A percentile compares a stretch with the other conserved stretches of the same genome.
Evolutionary conservation across 371 early-diverging fungal genomes (phyloP).

Genomic region (Hamiltosporidium magnivora): DNA sequence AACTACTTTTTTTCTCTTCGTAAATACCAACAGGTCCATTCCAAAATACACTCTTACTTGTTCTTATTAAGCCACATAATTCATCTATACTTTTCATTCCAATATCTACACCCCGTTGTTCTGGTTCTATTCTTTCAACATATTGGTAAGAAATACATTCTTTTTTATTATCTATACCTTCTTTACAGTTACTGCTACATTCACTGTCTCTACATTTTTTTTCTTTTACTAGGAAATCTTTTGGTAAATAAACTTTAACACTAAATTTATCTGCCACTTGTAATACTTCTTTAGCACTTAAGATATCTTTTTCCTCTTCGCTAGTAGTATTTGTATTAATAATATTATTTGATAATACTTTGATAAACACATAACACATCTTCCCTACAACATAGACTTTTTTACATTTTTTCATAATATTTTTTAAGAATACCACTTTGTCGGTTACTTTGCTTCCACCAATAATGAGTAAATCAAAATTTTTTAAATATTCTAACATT

Average conservation of each 20-base stretch:
- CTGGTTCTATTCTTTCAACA: too few relatives aligned
- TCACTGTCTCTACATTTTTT: neutral
- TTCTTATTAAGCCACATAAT: constrained; percentile 15
- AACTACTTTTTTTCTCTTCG: constrained; percentile 29
- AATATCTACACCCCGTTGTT: constrained; percentile 26
- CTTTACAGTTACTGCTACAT: too few relatives aligned
- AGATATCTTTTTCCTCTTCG: constrained; percentile 2
- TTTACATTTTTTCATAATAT: constrained; percentile 10
- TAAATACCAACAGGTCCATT: constrained; percentile 48
- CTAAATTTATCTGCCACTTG: neutral
- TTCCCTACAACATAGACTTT: constrained; percentile 34
- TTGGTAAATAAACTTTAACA: constrained; percentile 15
- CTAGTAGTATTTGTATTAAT: constrained; percentile 6
- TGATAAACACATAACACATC: constrained; percentile 3
- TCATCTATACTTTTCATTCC: constrained; percentile 30
- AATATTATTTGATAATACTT: constrained; percentile 16
- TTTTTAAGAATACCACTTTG: constrained; percentile 33
- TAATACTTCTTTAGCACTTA: constrained; percentile 9
- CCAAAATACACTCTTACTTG: constrained; percentile 36
- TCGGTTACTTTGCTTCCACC: constrained; percentile 47
- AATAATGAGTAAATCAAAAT: constrained; percentile 42
- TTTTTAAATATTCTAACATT: constrained; percentile 3
- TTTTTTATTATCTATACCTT: too few relatives aligned
- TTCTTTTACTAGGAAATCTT: constrained; percentile 12
- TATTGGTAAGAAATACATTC: too few relatives aligned